phyloP scores from a whole-genome alignment of 345 rosid genomes.

The Eucalyptus marginata region DNA sequence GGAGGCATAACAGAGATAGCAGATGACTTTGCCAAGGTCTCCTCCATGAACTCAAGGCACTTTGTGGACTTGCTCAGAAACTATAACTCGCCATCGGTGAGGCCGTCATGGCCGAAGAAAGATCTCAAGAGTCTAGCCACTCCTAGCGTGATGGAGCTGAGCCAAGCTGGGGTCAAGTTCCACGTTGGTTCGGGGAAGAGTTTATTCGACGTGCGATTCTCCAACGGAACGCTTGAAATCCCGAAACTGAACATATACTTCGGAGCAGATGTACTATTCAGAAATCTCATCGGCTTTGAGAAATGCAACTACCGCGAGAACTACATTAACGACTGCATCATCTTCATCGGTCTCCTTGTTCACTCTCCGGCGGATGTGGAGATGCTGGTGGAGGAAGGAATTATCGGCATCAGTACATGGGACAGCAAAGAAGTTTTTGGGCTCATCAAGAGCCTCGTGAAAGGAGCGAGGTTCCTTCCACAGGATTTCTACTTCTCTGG shows the following conservation, averaged over 20 bases:
- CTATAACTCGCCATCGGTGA: background rate
- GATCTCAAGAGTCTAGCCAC: background rate
- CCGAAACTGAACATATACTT: background rate
- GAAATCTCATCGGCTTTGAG: background rate
- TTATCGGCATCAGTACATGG: background rate
- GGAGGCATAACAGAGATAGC: background rate
- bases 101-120: accelerated
- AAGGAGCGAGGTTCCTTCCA: background rate
- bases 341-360: background rate
- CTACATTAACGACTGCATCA: background rate
- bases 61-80: background rate
- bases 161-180: background rate
- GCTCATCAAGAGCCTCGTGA: background rate
- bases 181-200: background rate
- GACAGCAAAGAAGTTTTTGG: background rate
- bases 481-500: background rate
- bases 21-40: background rate
- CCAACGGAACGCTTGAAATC: background rate
- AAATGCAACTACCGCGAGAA: background rate
- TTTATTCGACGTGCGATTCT: background rate
- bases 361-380: background rate
- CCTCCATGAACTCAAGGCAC: background rate
- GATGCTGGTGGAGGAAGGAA: background rate
- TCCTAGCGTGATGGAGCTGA: background rate
- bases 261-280: background rate